Conservation (phyloP, 345 rosid species). For the Gossypium mustelinum region DNA sequence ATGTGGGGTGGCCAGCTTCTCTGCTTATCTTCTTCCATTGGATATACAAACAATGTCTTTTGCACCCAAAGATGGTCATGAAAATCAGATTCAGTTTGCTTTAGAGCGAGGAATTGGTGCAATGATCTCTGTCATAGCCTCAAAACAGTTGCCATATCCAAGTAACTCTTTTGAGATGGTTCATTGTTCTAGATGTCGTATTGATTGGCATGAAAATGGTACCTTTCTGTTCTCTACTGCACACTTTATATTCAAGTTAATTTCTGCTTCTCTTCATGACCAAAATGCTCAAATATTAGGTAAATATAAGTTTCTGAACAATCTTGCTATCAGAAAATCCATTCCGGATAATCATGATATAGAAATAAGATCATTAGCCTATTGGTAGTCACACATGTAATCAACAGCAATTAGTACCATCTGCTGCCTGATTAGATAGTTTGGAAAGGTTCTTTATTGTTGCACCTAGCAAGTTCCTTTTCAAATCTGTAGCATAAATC, state of each 20-base stretch:
- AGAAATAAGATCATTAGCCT: constrained; percentile 1
- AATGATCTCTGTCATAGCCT: constrained; percentile 79
- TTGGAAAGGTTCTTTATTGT: neutral
- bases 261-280: neutral
- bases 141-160: constrained; percentile 87
- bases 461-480: neutral
- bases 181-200: constrained; percentile 95
- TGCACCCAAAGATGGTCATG: constrained; percentile 94
- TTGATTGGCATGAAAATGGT: constrained; percentile 96
- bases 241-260: neutral
- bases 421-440: neutral
- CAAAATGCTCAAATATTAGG: neutral
- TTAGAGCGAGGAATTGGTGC: constrained; percentile 88
- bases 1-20: constrained; percentile 96
- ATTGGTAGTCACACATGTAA: neutral
- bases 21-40: constrained; percentile 82
- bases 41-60: constrained; percentile 90
- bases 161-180: constrained; percentile 90
- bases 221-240: constrained; percentile 27
- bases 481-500: constrained; percentile 2
- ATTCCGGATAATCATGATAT: neutral
- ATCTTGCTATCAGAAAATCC: neutral
- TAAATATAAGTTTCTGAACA: neutral
- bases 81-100: constrained; percentile 97
- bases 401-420: neutral